Base-by-base conservation (phyloP, 1,284 basidiomycete genomes). In the Tetrapyrgos nigripes region DNA sequence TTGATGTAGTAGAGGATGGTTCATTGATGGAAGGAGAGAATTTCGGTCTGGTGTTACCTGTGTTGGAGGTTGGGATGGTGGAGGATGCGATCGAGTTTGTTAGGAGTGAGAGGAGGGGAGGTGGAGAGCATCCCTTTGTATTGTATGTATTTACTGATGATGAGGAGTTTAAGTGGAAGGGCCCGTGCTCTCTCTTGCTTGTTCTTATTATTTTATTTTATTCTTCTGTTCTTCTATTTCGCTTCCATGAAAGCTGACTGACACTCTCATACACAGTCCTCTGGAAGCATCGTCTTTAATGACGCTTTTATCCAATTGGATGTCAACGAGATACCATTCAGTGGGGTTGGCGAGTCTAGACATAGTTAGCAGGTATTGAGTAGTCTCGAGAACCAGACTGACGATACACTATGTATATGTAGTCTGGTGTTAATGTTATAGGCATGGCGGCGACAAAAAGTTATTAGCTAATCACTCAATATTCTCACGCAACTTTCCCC, bases 1-100 rank as follows among this genome's bases (percentile, higher is more conserved):
- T n/a, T 6, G 75, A 81, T 57, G 83, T 83, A 3, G 68, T 70
- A 35, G 69, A 70, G 5, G 80, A 80, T 51, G 86, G 88, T 67
- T 70, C 74, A 17, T 58, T 89, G 64, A 76, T 89, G 75, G 75
- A 84, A 67, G 80, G 85, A 78, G 88, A 91, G 69, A 74, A 88
- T 13, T 90, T 92, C 68, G 91, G 88, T 0, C 89, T 90, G 1
- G 70, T 92, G 21, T 70, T 92, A 2, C 83, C 88, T 4, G 81
- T 93, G 51, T 69, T 92, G 3, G 77, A 87, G 1, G 80, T 91
- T 9, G 80, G 83, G 54, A 73, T 77, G 58, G 64, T 82, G 13
- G 79, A 85, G n/a, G 77, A 79, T 5, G 86, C 84, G 2, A 80
- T 87, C 55, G 66, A 73, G 8, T 80, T 83, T 59, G 72, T 89